Percentiles rank a stretch among this genome's conserved stretches.
Evolutionary conservation across 768 basidiomycete genomes (phyloP).

Genomic region (Xerocomus potaroensis): DNA sequence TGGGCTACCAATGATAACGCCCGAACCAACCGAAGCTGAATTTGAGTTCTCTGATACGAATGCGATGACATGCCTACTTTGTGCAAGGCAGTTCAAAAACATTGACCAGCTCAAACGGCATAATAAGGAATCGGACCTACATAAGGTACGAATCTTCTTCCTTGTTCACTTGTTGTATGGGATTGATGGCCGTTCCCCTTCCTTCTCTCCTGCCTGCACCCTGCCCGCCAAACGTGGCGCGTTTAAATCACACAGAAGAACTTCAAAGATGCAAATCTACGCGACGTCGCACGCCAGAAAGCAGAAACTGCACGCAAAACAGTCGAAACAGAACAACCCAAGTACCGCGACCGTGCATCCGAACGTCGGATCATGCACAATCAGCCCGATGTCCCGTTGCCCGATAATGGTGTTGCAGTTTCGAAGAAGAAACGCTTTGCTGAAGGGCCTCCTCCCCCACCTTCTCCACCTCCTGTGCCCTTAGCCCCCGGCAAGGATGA

Average conservation of each 20-base stretch:
- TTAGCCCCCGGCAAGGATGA: constrained; percentile 76
- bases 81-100: constrained; percentile 89
- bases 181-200: constrained; percentile 31
- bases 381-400: constrained; percentile 80
- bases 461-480: constrained; percentile 58
- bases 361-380: constrained; percentile 89
- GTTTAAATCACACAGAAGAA: constrained; percentile 63
- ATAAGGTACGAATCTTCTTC: constrained; percentile 70
- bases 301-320: constrained; percentile 41
- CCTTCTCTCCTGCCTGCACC: constrained; percentile 6
- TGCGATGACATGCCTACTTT: constrained; percentile 81
- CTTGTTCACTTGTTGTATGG: constrained; percentile 18
- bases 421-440: constrained; percentile 39
- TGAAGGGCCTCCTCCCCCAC: constrained; percentile 59
- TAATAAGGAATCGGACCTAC: constrained; percentile 89
- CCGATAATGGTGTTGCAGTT: constrained; percentile 39
- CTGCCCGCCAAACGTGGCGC: neutral
- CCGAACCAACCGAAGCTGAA: constrained; percentile 50
- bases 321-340: constrained; percentile 51
- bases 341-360: constrained; percentile 93
- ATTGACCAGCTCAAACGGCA: constrained; percentile 84
- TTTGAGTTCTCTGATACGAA: constrained; percentile 80
- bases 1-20: constrained; percentile 29
- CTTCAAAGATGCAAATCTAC: constrained; percentile 63
- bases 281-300: constrained; percentile 73